These are phyloP conservation scores for Aspergillus clavatus DNA, from an alignment of 2,329 filamentous ascomycete genomes.

Conservation along the genomic window DNA sequence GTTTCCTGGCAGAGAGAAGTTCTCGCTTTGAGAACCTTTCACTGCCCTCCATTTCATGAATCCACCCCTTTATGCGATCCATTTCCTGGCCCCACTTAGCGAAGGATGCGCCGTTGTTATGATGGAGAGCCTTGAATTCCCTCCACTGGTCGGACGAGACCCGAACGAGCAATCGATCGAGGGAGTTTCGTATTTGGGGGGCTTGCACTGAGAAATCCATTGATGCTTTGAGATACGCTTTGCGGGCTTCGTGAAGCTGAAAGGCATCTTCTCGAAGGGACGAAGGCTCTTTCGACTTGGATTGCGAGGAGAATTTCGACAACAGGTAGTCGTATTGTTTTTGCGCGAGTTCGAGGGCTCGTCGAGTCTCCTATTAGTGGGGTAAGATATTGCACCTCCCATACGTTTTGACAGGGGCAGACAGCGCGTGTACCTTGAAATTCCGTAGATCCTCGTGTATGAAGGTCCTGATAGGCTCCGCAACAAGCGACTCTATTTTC, in stretches of 20 bases:
- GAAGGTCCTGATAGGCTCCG: conserved; percentile 78
- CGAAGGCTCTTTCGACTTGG: conserved; percentile 90
- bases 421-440: conserved; percentile 58
- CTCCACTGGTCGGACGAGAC: conserved; percentile 84
- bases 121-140: conserved; percentile 70
- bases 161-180: conserved; percentile 82
- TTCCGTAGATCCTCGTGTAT: conserved; percentile 71
- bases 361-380: conserved; percentile 59
- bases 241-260: conserved; percentile 85
- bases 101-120: conserved; percentile 58
- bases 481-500: conserved; percentile 68
- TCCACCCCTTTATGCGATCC: conserved; percentile 88
- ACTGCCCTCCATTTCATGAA: conserved; percentile 86
- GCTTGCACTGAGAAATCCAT: conserved; percentile 90
- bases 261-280: conserved; percentile 92
- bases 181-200: conserved; percentile 74
- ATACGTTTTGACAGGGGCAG: conserved; percentile 1
- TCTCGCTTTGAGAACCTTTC: conserved; percentile 79
- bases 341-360: conserved; percentile 71
- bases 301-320: conserved; percentile 75
- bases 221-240: conserved; percentile 82
- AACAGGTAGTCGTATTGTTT: conserved; percentile 78
- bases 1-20: conserved; percentile 69
- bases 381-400: conserved; percentile 13
- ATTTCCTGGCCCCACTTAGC: conserved; percentile 71